Conservation (phyloP, 1,284 basidiomycete species). For the Grifola frondosa region DNA sequence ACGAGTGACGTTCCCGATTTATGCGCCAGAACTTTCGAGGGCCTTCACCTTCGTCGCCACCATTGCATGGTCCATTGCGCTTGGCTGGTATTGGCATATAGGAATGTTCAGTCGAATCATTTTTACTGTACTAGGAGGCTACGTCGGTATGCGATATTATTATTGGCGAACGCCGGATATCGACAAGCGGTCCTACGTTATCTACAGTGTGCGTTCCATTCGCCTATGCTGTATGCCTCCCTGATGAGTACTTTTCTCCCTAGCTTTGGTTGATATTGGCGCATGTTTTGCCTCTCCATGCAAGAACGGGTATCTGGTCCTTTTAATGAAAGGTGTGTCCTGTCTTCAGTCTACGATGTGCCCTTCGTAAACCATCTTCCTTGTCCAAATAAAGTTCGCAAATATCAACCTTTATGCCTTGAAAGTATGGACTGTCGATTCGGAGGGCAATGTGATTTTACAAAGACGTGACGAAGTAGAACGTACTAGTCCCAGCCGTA, state of each 20-base stretch:
- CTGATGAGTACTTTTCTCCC: background rate
- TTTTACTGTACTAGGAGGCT: slow-evolving; percentile 25
- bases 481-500: too few species aligned
- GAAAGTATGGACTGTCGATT: too few species aligned
- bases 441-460: too few species aligned
- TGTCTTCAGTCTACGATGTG: too few species aligned
- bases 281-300: slow-evolving; percentile 5
- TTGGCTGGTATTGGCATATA: slow-evolving; percentile 25
- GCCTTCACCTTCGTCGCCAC: slow-evolving; percentile 25
- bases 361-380: too few species aligned
- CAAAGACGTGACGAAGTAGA: too few species aligned
- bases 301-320: slow-evolving; percentile 1
- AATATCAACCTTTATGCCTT: too few species aligned
- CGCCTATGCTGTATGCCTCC: background rate
- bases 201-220: slow-evolving; percentile 27
- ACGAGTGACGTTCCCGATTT: slow-evolving; percentile 35
- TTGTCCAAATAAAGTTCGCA: too few species aligned
- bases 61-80: slow-evolving; percentile 27
- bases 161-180: slow-evolving; percentile 15
- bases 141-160: slow-evolving; percentile 29
- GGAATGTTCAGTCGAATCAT: slow-evolving; percentile 15
- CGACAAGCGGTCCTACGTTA: slow-evolving; percentile 27
- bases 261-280: slow-evolving; percentile 6
- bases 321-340: too few species aligned
- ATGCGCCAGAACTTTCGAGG: slow-evolving; percentile 30